Conservation (phyloP, 805 yeast species). For the Ogataea nitratoaversa region DNA sequence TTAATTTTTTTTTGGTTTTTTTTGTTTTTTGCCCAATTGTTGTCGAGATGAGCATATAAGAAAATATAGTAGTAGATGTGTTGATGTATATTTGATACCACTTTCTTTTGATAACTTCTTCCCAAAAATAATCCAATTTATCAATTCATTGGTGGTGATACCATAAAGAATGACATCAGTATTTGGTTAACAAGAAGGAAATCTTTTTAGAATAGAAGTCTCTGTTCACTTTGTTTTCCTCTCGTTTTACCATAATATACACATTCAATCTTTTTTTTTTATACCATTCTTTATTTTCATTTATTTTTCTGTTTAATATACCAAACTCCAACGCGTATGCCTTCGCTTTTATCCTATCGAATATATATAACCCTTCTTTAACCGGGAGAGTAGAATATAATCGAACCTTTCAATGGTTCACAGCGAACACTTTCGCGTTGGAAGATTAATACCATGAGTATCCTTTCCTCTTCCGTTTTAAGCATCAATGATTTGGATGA, state of each 20-base stretch:
- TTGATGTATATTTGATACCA: too few relatives aligned
- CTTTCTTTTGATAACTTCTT: too few relatives aligned
- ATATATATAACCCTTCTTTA: slow-evolving; percentile 5
- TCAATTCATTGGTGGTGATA: too few relatives aligned
- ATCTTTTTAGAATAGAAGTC: not conserved
- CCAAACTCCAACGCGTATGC: slow-evolving; percentile 20
- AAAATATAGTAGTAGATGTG: too few relatives aligned
- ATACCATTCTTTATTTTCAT: not conserved
- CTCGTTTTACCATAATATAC: not conserved
- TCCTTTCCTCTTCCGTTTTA: too few relatives aligned
- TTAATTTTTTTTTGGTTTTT: too few relatives aligned
- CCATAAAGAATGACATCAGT: too few relatives aligned
- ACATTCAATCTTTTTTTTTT: not conserved
- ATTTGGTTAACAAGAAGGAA: too few relatives aligned
- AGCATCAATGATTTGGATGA: too few relatives aligned
- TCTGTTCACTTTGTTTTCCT: not conserved
- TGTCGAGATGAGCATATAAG: too few relatives aligned
- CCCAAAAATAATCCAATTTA: too few relatives aligned
- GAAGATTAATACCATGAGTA: slow-evolving; percentile 20
- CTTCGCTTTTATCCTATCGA: slow-evolving; percentile 19
- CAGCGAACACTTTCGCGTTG: slow-evolving; percentile 25
- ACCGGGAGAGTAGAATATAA: slow-evolving; percentile 7
- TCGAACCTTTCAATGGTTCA: slow-evolving; percentile 13
- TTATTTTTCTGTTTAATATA: not conserved
- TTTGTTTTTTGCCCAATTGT: too few relatives aligned